Evolutionary conservation across 768 basidiomycete genomes (phyloP), one percentile per base, ranked within the genome.

Genomic region (Leccinum rimulosum): DNA sequence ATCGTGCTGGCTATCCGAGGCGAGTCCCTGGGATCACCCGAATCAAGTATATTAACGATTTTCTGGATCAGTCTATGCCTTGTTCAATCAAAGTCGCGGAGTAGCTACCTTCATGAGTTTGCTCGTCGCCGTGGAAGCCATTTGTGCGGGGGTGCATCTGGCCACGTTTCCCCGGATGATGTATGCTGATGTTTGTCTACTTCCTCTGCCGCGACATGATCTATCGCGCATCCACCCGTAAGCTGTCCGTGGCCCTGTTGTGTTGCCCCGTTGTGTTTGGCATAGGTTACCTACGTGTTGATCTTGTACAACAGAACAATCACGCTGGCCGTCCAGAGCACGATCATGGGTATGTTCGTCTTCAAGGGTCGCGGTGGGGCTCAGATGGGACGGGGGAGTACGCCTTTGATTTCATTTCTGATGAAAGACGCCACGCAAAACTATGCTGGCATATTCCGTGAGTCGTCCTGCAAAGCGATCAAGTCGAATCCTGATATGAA

Each of bases 361-460:
- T 69, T 67, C 48, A 80, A 79, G 59, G 78, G 77, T 60, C 53
- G 72, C 3, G 27, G 63, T 27, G 71, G 74, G 4, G 55, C 73
- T 10, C 74, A 74, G 48, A 64, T 68, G 0, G 77, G 77, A 6
- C 77, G 75, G 77, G 77, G 76, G 33, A 73, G 77, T 47, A 72
- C 76, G 1, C 80, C 77, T 0, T 63, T 82, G 6, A 59, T 80
- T 12, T 59, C 71, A 7, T 59, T 81, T 49, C 68, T 82, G 14
- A 70, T 79, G 66, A 75, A 75, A 15, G 81, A 82, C 64, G 77
- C 80, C 6, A 74, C 76, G 4, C 76, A 77, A 73, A 76, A 79
- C 3, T 81, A 79, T 64, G 50, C 77, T 38, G 52, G 76, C 4
- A 58, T 81, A 10, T 77, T 79, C 57, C 55, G 81, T 81, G 56